Conservation (phyloP, 768 basidiomycete species). For the Lactarius indigo region DNA sequence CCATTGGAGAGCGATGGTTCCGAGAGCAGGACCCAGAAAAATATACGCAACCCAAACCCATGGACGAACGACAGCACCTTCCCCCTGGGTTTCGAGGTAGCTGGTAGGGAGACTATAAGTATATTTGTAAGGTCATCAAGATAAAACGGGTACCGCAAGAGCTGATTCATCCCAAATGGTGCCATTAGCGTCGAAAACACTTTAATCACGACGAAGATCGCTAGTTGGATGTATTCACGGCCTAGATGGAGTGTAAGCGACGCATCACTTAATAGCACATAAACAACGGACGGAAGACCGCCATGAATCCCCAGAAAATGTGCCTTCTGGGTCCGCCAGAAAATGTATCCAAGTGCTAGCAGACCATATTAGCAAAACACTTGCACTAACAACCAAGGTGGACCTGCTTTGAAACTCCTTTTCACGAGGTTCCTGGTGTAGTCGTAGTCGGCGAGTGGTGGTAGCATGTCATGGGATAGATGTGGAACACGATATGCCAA, state of each 20-base stretch:
- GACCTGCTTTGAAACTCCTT: conserved; percentile 34
- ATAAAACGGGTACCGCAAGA: conserved; percentile 30
- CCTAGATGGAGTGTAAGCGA: conserved; percentile 6
- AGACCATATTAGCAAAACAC: neutral
- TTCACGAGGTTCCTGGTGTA: conserved; percentile 34
- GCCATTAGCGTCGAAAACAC: conserved; percentile 28
- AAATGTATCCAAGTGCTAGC: conserved; percentile 30
- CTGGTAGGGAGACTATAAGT: conserved; percentile 29
- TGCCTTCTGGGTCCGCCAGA: conserved; percentile 13
- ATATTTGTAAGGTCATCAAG: neutral
- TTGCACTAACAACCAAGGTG: neutral
- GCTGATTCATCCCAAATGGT: conserved; percentile 33
- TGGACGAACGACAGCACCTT: conserved; percentile 49
- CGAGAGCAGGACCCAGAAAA: conserved; percentile 45
- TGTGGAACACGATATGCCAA: conserved; percentile 41
- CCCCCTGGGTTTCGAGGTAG: conserved; percentile 54
- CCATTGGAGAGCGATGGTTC: conserved; percentile 46
- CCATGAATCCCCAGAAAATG: conserved; percentile 31
- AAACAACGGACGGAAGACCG: conserved; percentile 24
- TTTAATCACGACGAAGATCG: conserved; percentile 11
- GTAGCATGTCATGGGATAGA: conserved; percentile 41
- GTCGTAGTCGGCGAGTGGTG: conserved; percentile 46
- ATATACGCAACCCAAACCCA: conserved; percentile 65
- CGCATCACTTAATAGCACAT: neutral
- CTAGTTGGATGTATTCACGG: conserved; percentile 16